Evolutionary conservation across 768 basidiomycete genomes (phyloP).

Genomic region (Polyporus arcularius): DNA sequence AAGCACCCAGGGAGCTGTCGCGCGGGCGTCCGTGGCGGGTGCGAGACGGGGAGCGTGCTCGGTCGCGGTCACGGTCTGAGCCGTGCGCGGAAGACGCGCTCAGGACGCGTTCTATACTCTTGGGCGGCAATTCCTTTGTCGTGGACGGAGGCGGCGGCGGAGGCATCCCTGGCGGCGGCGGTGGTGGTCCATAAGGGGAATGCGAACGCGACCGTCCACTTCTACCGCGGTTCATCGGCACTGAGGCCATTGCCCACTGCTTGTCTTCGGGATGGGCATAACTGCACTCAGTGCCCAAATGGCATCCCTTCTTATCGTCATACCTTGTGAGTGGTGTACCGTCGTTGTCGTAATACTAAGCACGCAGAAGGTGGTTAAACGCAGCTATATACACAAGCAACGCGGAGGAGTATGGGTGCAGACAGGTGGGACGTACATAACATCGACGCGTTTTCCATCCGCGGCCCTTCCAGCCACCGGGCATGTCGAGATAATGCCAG

Average conservation of each 20-base stretch:
- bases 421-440: conserved; percentile 8
- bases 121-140: background rate
- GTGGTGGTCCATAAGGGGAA: background rate
- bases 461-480: background rate
- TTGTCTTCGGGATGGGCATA: conserved; percentile 24
- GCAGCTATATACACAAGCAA: background rate
- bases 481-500: background rate
- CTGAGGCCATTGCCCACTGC: conserved; percentile 9
- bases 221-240: background rate
- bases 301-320: conserved; percentile 10
- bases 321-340: conserved; percentile 5
- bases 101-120: conserved; percentile 1
- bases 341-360: conserved; percentile 21
- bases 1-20: conserved; percentile 1
- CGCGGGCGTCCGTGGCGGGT: background rate
- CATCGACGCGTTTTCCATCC: conserved; percentile 2
- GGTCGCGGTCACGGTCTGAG: conserved; percentile 2
- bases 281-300: background rate
- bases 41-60: background rate
- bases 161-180: background rate
- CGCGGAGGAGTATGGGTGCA: background rate
- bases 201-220: background rate
- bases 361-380: background rate
- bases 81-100: background rate
- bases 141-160: background rate